Evolutionary conservation across 768 basidiomycete species (phyloP), one percentile per base, ranked within the genome.

Genomic region (Lactarius trivialis): DNA sequence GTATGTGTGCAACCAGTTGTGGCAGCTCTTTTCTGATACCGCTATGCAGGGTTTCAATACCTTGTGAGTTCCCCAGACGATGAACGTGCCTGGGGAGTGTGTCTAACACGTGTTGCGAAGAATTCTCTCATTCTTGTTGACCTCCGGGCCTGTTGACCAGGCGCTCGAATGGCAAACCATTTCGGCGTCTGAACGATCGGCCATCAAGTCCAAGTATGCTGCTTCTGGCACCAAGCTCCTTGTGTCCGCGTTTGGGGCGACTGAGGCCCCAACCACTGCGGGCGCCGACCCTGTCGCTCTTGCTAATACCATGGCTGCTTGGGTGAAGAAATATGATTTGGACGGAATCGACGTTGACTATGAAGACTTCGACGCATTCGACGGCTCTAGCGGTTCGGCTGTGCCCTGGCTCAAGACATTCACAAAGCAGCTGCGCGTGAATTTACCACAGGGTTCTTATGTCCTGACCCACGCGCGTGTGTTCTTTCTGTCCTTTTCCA

Each of bases 321-420:
- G 75, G 74, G 81, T 82, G 37, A 76, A 73, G 37, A 58, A 78
- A 63, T 81, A 79, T 55, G 70, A 72, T n/a, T 67, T 83, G 34
- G 78, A 82, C 59, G 82, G 82, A 43, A 77, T 82, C 14, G 82
- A 83, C 55, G 74, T 83, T 51, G 82, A 83, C 68, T 83, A 82
- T 55, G 82, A 79, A 82, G 86, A 88, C 67, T 86, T 88, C 67
- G 72, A 75, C 65, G 85, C 86, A 0, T 79, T 86, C 61, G 74
- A 84, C 59, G 75, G 74, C 21, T 78, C 81, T 12, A 73, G 75
- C 51, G 82, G 80, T 11, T 73, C 67, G 14, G 86, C 83, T 2
- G 85, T 86, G 73, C 43, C 70, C 6, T 77, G 76, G 76, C 69
- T 77, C 8, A 74, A 71, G 43, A 68, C 71, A 12, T 76, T 76